A percentile compares a stretch with the other conserved stretches of the same genome.
phyloP scores from a whole-genome alignment of 805 yeast genomes.

The Pichia phayaonensis region DNA sequence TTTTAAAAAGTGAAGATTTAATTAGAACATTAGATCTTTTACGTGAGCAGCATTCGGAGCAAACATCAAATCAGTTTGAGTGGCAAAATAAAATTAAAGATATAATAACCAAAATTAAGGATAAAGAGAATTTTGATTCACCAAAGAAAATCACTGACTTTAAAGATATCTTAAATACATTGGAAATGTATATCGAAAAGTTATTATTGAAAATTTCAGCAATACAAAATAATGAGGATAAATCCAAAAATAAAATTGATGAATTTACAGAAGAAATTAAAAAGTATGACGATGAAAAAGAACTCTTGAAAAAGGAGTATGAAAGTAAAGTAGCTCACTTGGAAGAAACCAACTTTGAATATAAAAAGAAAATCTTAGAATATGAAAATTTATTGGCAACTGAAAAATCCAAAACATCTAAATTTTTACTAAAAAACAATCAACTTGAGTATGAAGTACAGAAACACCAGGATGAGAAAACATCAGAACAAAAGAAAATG shows the following conservation, averaged over 20 bases:
- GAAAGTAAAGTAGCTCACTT: not conserved
- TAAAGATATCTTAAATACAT: conserved; percentile 1
- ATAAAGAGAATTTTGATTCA: conserved; percentile 1
- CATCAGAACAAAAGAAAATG: not conserved
- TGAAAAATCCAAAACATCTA: not conserved
- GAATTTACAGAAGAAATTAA: not conserved
- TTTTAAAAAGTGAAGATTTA: not conserved
- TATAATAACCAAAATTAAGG: conserved; percentile 13
- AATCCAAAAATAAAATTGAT: not conserved
- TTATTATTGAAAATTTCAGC: not conserved
- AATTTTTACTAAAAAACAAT: not conserved
- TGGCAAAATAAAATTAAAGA: conserved; percentile 27
- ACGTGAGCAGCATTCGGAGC: conserved; percentile 26
- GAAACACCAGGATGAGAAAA: not conserved
- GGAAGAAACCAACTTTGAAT: not conserved
- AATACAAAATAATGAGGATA: not conserved
- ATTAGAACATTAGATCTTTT: conserved; percentile 12
- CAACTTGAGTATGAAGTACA: not conserved
- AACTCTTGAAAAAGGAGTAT: not conserved
- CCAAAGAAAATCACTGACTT: conserved; percentile 3
- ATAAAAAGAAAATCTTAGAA: not conserved
- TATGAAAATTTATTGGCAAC: not conserved
- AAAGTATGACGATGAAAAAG: not conserved
- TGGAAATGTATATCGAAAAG: not conserved
- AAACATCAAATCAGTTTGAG: conserved; percentile 37